Evolutionary conservation across 371 early-diverging fungal genomes (phyloP).

Genomic region (Vavraia culicis): DNA sequence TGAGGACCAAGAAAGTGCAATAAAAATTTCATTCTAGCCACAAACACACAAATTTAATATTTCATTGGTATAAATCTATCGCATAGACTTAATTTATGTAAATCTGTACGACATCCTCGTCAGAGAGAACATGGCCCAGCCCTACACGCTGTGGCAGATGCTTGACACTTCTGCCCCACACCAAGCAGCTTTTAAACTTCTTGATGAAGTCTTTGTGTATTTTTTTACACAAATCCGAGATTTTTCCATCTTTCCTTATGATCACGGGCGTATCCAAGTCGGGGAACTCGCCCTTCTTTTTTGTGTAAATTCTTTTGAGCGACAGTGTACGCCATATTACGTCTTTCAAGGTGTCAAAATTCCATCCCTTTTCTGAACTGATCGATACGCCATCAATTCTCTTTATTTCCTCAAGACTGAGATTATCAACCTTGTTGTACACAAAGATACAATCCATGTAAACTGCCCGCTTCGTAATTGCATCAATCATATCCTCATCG

Average conservation of each 20-base stretch:
- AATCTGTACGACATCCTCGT: slow-evolving; percentile 98
- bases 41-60: too few relatives aligned
- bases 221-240: slow-evolving; percentile 76
- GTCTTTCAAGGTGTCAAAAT: slow-evolving; percentile 83
- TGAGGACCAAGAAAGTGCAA: too few relatives aligned
- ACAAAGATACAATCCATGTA: slow-evolving; percentile 84
- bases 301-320: slow-evolving; percentile 61
- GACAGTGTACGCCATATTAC: slow-evolving; percentile 44
- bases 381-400: slow-evolving; percentile 91
- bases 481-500: slow-evolving; percentile 93
- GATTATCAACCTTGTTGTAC: slow-evolving; percentile 89
- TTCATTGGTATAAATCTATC: too few relatives aligned
- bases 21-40: too few relatives aligned
- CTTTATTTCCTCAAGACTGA: slow-evolving; percentile 81
- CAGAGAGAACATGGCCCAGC: slow-evolving; percentile 66
- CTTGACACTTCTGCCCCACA: slow-evolving; percentile 93
- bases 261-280: slow-evolving; percentile 88
- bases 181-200: slow-evolving; percentile 80
- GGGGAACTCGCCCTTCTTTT: slow-evolving; percentile 64
- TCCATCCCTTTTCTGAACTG: slow-evolving; percentile 88
- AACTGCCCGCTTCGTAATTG: slow-evolving; percentile 73
- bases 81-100: slow-evolving; percentile 45
- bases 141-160: slow-evolving; percentile 95
- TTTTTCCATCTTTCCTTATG: slow-evolving; percentile 48
- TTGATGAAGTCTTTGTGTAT: slow-evolving; percentile 83